These are phyloP conservation scores for Trametes maxima DNA, from an alignment of 768 basidiomycete genomes.

Conservation along the genomic window DNA sequence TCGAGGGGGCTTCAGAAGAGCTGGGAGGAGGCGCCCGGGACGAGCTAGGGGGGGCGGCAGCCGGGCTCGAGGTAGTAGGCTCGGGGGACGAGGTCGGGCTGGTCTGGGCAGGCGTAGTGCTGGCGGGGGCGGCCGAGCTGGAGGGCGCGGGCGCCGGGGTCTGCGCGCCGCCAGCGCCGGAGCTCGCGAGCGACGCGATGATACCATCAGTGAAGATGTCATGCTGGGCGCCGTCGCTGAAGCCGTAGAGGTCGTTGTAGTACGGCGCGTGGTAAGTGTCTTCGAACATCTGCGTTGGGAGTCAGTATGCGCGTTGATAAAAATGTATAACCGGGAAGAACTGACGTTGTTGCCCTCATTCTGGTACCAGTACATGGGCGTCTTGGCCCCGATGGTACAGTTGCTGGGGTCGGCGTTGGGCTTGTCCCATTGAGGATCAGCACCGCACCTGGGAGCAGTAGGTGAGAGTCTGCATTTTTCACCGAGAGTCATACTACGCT, in stretches of 20 bases:
- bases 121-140: neutral
- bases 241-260: constrained; percentile 44
- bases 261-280: constrained; percentile 33
- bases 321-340: neutral
- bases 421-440: constrained; percentile 30
- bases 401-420: constrained; percentile 34
- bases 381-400: constrained; percentile 43
- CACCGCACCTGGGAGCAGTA: constrained; percentile 33
- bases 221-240: constrained; percentile 46
- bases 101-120: neutral
- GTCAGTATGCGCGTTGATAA: neutral
- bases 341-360: constrained; percentile 43
- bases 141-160: neutral
- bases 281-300: constrained; percentile 34
- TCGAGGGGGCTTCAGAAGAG: neutral
- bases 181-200: constrained; percentile 18
- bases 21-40: neutral
- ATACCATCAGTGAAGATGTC: constrained; percentile 40
- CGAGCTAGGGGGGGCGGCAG: neutral
- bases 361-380: constrained; percentile 45
- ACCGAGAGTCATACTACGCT: neutral
- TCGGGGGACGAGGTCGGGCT: neutral
- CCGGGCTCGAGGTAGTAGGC: neutral
- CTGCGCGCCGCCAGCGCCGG: neutral
- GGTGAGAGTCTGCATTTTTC: neutral